Conservation (phyloP, 352 stramenopile genomes). For the Phytophthora citrophthora region DNA sequence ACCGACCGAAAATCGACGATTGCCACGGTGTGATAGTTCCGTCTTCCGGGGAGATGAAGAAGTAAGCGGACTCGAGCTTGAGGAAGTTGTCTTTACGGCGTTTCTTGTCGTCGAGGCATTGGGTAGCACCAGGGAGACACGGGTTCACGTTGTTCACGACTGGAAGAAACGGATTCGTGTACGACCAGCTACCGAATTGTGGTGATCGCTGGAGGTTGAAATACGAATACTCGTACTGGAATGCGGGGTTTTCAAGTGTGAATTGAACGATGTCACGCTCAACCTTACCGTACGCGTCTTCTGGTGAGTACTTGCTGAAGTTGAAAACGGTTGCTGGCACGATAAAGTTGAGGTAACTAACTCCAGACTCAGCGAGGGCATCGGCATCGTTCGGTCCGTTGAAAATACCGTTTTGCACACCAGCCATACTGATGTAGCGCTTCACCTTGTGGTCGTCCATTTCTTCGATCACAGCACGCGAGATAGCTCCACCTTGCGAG, state of each 20-base stretch:
- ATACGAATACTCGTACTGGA: conserved; percentile 25
- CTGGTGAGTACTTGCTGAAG: conserved; percentile 13
- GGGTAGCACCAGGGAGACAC: background rate
- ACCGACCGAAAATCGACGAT: conserved; percentile 36
- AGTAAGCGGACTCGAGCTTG: conserved; percentile 37
- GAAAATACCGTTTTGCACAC: conserved; percentile 48
- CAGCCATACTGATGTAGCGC: conserved; percentile 46
- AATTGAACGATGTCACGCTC: conserved; percentile 20
- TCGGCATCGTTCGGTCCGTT: conserved; percentile 37
- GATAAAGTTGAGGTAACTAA: background rate
- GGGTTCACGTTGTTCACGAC: conserved; percentile 27
- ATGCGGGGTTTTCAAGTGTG: conserved; percentile 5
- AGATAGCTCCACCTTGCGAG: conserved; percentile 47
- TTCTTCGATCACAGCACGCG: conserved; percentile 48
- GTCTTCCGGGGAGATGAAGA: conserved; percentile 48
- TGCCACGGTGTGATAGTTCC: conserved; percentile 45
- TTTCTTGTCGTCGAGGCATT: conserved; percentile 12
- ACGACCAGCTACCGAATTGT: conserved; percentile 6
- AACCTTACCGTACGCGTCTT: conserved; percentile 20
- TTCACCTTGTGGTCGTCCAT: conserved; percentile 57
- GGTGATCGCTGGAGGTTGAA: conserved; percentile 15
- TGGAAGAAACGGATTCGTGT: conserved; percentile 12
- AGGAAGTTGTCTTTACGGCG: conserved; percentile 39
- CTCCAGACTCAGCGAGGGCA: background rate
- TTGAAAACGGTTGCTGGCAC: conserved; percentile 4